A percentile compares a stretch with the other conserved stretches of the same genome.
Conservation (phyloP, 179 eudicot species). For the Silene vulgaris region DNA sequence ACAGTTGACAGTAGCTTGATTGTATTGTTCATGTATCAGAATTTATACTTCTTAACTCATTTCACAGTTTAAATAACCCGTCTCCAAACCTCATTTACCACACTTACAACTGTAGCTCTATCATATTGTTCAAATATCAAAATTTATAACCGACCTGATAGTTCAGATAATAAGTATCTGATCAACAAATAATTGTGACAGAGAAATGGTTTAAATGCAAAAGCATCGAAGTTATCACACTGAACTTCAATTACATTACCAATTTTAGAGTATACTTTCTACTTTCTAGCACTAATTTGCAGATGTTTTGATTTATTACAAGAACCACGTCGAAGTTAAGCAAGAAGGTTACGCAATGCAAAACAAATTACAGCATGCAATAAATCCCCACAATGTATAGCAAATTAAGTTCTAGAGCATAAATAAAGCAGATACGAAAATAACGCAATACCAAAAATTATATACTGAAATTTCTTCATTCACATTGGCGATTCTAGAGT, state of each 20-base stretch:
- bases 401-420: neutral
- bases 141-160: neutral
- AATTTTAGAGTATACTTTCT: neutral
- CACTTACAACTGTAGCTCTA: neutral
- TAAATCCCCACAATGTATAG: neutral
- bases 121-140: neutral
- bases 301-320: neutral
- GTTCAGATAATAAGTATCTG: neutral
- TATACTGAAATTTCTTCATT: neutral
- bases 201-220: neutral
- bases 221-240: neutral
- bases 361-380: conserved; percentile 22
- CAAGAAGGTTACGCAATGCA: neutral
- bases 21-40: too few species aligned
- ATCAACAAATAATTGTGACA: neutral
- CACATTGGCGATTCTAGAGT: neutral
- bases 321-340: neutral
- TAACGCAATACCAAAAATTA: neutral
- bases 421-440: neutral
- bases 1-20: too few species aligned
- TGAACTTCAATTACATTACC: neutral
- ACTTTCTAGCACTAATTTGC: neutral
- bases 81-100: neutral
- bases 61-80: too few species aligned
- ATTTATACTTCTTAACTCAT: too few species aligned